Evolutionary conservation across 768 basidiomycete species (phyloP).

Genomic region (Galerina sulciceps): DNA sequence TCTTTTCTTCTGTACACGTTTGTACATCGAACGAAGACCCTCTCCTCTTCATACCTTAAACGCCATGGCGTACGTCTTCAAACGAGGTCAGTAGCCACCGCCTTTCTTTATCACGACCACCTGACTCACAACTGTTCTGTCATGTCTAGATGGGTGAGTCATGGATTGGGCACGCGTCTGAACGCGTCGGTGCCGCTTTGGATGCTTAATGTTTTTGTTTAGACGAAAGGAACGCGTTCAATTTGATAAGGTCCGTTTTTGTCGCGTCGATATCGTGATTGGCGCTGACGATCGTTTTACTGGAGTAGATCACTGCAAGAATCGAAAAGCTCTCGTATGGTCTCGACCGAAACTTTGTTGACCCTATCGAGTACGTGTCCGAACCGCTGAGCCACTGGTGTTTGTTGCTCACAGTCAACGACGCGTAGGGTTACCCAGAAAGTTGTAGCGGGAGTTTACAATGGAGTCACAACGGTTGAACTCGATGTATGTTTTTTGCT

Average conservation of each 20-base stretch:
- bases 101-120: background rate
- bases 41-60: slow-evolving; percentile 2
- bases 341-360: slow-evolving; percentile 88
- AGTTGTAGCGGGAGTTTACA: slow-evolving; percentile 91
- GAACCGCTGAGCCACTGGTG: background rate
- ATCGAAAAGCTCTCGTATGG: slow-evolving; percentile 95
- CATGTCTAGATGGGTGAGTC: slow-evolving; percentile 49
- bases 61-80: slow-evolving; percentile 41
- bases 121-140: slow-evolving; percentile 9
- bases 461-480: slow-evolving; percentile 96
- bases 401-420: background rate
- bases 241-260: slow-evolving; percentile 80
- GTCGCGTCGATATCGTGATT: slow-evolving; percentile 3
- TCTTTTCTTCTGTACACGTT: slow-evolving; percentile 5
- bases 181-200: slow-evolving; percentile 31
- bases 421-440: slow-evolving; percentile 80
- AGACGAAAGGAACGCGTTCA: slow-evolving; percentile 91
- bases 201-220: slow-evolving; percentile 19
- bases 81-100: slow-evolving; percentile 37
- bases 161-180: slow-evolving; percentile 30
- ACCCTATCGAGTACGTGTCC: slow-evolving; percentile 82
- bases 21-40: background rate
- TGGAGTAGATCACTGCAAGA: slow-evolving; percentile 76
- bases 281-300: slow-evolving; percentile 17
- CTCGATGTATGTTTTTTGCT: slow-evolving; percentile 71